Evolutionary conservation across 225 moss, liverwort and hornwort genomes (phyloP), one percentile per base, ranked within the genome.

Genomic region (Anthoceros angustus): DNA sequence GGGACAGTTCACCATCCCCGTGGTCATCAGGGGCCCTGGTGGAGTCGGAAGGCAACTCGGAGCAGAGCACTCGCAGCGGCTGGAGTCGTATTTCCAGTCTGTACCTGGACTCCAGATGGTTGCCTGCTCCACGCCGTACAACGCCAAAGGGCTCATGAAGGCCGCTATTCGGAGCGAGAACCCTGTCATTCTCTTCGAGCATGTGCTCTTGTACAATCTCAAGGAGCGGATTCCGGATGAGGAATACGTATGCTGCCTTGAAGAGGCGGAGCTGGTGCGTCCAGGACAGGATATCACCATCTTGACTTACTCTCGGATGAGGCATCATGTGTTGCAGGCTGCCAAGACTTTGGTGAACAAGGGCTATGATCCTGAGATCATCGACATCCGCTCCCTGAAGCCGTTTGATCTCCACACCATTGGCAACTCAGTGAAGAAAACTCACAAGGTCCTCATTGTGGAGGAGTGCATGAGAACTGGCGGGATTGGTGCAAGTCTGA

Each of bases 381-480:
- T 94, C 42, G 94, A 94, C 74, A 94, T 94, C 66, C 86, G 94
- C 64, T 94, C 94, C 23, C 45, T 94, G 79, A 94, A 94, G 75
- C 94, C 94, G 9, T 94, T 94, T 46, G 94, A 94, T 71, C 83
- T 94, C 72, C 83, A 66, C 78, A 88, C 94, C 4, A 94, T 94
- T 10, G 94, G 94, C 10, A 81, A 94, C 70, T 94, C 94, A 5
- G 83, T 94, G 67, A 94, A 88, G 75, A 94, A 94, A 83, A 94
- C 94, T 8, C 90, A 94, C 74, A 77, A 74, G 50, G 94, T 94
- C 63, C 74, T 94, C 66, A 90, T 94, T 63, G 94, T 94, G 68
- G 94, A 94, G 74, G 94, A 94, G 75, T 94, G 94, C 69, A 94
- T 94, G 94, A 74, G 94, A 15, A 94, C 94, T 40, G 94, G 94